Conservation (phyloP, 306 rosid genomes). For the Coriaria nepalensis region DNA sequence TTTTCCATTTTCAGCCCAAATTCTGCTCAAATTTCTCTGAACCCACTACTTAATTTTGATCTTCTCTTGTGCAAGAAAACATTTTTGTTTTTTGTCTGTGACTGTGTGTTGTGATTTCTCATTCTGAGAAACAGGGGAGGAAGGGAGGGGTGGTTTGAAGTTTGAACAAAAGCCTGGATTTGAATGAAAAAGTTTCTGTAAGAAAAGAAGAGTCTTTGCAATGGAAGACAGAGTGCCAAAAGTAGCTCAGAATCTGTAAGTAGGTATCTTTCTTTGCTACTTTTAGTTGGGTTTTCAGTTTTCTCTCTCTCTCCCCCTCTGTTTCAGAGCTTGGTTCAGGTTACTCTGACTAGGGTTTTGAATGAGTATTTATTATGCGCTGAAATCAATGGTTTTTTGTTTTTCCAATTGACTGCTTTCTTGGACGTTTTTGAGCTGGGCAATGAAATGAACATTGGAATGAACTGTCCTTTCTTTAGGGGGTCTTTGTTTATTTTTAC, state of each 20-base stretch:
- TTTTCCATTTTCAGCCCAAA: neutral
- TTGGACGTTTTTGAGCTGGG: conserved; percentile 27
- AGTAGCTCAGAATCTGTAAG: conserved; percentile 66
- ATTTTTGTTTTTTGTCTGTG: conserved; percentile 11
- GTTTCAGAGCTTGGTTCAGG: conserved; percentile 34
- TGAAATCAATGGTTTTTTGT: conserved; percentile 44
- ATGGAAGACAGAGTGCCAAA: conserved; percentile 48
- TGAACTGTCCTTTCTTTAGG: conserved; percentile 28
- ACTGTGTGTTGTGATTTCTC: conserved; percentile 23
- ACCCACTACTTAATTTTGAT: conserved; percentile 7
- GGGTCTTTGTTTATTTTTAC: conserved; percentile 26
- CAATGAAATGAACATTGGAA: conserved; percentile 33
- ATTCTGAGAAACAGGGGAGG: conserved; percentile 22
- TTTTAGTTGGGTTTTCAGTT: conserved; percentile 30
- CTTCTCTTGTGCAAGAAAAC: conserved; percentile 4
- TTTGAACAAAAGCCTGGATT: conserved; percentile 26
- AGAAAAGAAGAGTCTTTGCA: conserved; percentile 24
- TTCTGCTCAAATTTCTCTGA: conserved; percentile 2
- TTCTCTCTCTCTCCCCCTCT: conserved; percentile 16
- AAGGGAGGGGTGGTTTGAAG: neutral
- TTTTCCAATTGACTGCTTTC: conserved; percentile 33
- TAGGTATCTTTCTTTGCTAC: conserved; percentile 66
- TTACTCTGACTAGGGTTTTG: conserved; percentile 84
- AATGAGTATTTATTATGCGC: conserved; percentile 56
- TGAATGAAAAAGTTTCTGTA: conserved; percentile 31